Evolutionary conservation across 2,329 filamentous ascomycete genomes (phyloP).

Genomic region (Fonsecaea monophora): DNA sequence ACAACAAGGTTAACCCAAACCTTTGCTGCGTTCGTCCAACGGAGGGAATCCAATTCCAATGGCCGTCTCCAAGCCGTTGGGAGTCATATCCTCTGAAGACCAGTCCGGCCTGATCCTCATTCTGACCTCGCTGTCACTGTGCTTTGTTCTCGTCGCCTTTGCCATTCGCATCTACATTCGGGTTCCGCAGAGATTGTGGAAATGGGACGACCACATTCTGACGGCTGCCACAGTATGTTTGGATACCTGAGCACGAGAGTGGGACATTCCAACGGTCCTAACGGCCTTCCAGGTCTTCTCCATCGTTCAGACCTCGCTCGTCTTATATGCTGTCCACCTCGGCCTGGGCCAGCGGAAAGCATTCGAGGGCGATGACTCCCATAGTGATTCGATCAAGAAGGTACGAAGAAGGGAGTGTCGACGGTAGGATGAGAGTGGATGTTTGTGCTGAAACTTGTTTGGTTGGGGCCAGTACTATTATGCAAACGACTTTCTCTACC

Average conservation of each 20-base stretch:
- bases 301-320: slow-evolving; percentile 47
- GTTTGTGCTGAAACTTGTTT: slow-evolving; percentile 39
- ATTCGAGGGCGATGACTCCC: slow-evolving; percentile 34
- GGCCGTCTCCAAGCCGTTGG: slow-evolving; percentile 42
- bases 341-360: slow-evolving; percentile 50
- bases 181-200: slow-evolving; percentile 42
- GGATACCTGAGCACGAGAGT: background rate
- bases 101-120: slow-evolving; percentile 53
- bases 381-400: slow-evolving; percentile 46
- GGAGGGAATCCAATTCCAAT: background rate
- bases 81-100: slow-evolving; percentile 47
- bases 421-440: too few species aligned
- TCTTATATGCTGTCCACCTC: slow-evolving; percentile 48
- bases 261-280: slow-evolving; percentile 7
- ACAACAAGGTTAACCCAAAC: background rate
- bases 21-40: background rate
- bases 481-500: slow-evolving; percentile 52
- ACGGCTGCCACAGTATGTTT: slow-evolving; percentile 43
- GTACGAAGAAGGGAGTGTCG: slow-evolving; percentile 37
- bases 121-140: slow-evolving; percentile 48
- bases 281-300: slow-evolving; percentile 43
- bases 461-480: slow-evolving; percentile 36
- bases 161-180: slow-evolving; percentile 51
- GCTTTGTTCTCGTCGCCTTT: slow-evolving; percentile 50
- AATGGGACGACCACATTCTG: slow-evolving; percentile 48